phyloP scores from a whole-genome alignment of 306 rosid species.

The Pterocarpus santalinus region DNA sequence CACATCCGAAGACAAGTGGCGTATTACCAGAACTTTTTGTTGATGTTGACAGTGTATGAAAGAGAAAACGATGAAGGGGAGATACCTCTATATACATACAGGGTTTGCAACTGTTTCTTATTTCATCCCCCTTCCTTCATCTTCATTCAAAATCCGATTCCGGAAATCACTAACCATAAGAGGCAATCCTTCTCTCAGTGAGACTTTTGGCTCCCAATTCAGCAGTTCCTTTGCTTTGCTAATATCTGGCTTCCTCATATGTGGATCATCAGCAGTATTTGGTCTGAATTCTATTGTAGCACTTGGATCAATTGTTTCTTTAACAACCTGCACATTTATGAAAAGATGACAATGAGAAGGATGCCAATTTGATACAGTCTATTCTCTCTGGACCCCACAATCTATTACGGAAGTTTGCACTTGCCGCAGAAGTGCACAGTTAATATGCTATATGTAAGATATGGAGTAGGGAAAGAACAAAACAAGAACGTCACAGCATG shows the following conservation, averaged over 20 bases:
- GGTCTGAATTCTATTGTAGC: conserved; percentile 90
- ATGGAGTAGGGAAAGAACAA: conserved; percentile 27
- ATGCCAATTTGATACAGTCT: conserved; percentile 21
- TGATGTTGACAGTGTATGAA: conserved; percentile 39
- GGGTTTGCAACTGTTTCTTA: conserved; percentile 45
- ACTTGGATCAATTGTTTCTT: conserved; percentile 92
- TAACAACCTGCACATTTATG: conserved; percentile 78
- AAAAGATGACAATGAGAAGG: conserved; percentile 28
- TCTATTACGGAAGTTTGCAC: neutral
- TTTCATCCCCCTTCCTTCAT: conserved; percentile 83
- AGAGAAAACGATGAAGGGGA: conserved; percentile 43
- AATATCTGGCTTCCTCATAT: conserved; percentile 97
- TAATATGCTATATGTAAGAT: conserved; percentile 8
- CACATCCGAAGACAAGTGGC: conserved; percentile 48
- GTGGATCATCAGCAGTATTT: conserved; percentile 99
- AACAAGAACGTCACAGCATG: conserved; percentile 3
- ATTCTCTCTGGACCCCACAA: neutral
- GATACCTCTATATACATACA: conserved; percentile 58
- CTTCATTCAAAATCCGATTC: conserved; percentile 94
- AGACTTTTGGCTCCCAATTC: conserved; percentile 91
- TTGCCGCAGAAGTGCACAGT: conserved; percentile 14
- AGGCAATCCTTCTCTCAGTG: conserved; percentile 93
- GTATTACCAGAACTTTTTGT: conserved; percentile 48
- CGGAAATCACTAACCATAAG: conserved; percentile 97
- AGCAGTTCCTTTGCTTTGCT: conserved; percentile 92